Base-by-base conservation (phyloP, 805 yeast species). In the Saccharomycopsis oosterbeekiorum region DNA sequence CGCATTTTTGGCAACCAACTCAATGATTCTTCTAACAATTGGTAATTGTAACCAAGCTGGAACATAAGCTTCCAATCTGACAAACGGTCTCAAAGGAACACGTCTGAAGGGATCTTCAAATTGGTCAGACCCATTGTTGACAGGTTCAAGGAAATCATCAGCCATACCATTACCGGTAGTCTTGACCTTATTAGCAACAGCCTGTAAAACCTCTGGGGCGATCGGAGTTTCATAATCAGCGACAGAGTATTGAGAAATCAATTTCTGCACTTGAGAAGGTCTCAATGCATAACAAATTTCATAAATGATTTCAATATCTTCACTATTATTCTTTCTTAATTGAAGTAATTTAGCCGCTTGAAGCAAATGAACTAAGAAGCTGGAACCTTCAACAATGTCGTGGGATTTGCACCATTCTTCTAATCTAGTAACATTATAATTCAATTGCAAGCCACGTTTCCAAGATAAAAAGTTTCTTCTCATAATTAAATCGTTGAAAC, bases 391-490 rank as follows among this genome's bases (percentile, higher is more conserved):
- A 58, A 88, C 87, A 65, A 94, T 83, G 59, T 88, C 92, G 72
- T 93, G 97, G 8, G 90, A 84, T 76, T 90, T 93, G 75, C 98
- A 93, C 99, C 99, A 94, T 76, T 94, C 99, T 73, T 91, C 97
- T 68, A 94, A 80, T 69, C 98, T 83, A 2, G 99, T 94, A 60
- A 92, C 96, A 73, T 94, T 94, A 76, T 94, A 94, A 73, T 91
- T 94, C 75, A 94, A 84, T 75, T 94, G 99, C 67, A 94, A 80
- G 56, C 98, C 98, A 71, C 99, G 86, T 77, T 93, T 94, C 99
- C 99, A 94, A 11, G 97, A 87, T 70, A 93, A 77, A 76, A 93
- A 96, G 75, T 85, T 87, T 74, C 97, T 84, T 77, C 97, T 85
- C 96, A 92, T 88, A 57, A 96, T 84, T 75, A 94, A 78, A 72